A percentile compares a stretch with the other conserved stretches of the same genome.
Conservation (phyloP, 108 stramenopile species). For the Stephanodiscus triporus region DNA sequence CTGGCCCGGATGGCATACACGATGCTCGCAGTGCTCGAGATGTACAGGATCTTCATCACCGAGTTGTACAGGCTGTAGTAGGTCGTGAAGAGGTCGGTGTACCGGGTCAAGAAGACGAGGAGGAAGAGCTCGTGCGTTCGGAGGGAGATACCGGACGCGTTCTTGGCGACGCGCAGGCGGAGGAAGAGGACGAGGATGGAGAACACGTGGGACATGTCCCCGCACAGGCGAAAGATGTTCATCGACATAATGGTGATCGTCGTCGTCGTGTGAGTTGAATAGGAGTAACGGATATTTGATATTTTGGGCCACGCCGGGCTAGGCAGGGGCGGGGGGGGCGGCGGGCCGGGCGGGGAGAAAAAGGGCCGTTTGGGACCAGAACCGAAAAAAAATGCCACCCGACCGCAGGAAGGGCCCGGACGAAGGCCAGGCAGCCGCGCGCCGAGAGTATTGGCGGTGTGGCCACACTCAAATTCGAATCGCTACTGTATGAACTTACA, state of each 20-base stretch:
- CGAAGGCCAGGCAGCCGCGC: too few relatives aligned
- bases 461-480: too few relatives aligned
- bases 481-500: too few relatives aligned
- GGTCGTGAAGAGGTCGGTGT: constrained; percentile 90
- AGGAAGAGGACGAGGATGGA: constrained; percentile 96
- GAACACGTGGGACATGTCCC: constrained; percentile 98
- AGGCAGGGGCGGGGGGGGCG: too few relatives aligned
- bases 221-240: constrained; percentile 93
- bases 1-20: constrained; percentile 92
- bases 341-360: too few relatives aligned
- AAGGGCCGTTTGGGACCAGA: too few relatives aligned
- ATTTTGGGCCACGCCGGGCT: too few relatives aligned
- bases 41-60: constrained; percentile 95
- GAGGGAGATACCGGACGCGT: constrained; percentile 95
- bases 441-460: too few relatives aligned
- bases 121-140: constrained; percentile 99
- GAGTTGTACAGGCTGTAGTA: constrained; percentile 97
- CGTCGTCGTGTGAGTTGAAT: too few relatives aligned
- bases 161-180: constrained; percentile 94
- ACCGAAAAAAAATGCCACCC: too few relatives aligned
- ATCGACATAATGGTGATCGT: constrained; percentile 58
- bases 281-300: too few relatives aligned
- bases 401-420: too few relatives aligned
- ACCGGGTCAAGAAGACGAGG: constrained; percentile 93
- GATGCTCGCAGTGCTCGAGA: constrained; percentile 90